A percentile compares a stretch with the other conserved stretches of the same genome.
Evolutionary conservation across 2,329 filamentous ascomycete species (phyloP).

Genomic region (Westerdykella sp.): DNA sequence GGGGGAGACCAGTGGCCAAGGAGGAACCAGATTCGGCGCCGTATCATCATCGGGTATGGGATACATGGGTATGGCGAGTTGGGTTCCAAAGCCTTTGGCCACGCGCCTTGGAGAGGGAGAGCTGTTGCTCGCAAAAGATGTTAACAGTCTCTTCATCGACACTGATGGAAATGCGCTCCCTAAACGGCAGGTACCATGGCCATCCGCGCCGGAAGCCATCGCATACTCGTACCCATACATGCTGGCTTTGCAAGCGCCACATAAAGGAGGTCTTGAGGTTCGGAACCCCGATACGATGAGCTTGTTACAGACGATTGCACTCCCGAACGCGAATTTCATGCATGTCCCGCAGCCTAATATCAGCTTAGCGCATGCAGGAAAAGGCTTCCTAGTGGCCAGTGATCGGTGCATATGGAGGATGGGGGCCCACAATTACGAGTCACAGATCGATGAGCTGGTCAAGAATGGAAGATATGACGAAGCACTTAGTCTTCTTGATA

Average conservation of each 20-base stretch:
- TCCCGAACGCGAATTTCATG: slow-evolving; percentile 75
- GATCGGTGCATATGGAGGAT: slow-evolving; percentile 94
- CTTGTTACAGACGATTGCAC: slow-evolving; percentile 75
- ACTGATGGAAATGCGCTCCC: slow-evolving; percentile 74
- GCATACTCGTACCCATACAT: slow-evolving; percentile 98
- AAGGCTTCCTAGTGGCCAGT: slow-evolving; percentile 89
- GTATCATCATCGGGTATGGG: slow-evolving; percentile 85
- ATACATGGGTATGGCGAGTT: slow-evolving; percentile 90
- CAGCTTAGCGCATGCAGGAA: slow-evolving; percentile 90
- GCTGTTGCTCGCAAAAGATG: slow-evolving; percentile 92
- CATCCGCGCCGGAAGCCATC: slow-evolving; percentile 76
- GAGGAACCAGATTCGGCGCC: slow-evolving; percentile 71
- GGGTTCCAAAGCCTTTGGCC: slow-evolving; percentile 84
- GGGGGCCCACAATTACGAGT: slow-evolving; percentile 85
- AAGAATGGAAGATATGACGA: slow-evolving; percentile 73
- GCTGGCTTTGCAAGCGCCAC: slow-evolving; percentile 72
- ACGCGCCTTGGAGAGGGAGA: slow-evolving; percentile 76
- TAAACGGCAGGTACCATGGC: slow-evolving; percentile 88
- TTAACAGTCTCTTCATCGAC: slow-evolving; percentile 89
- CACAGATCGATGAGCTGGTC: slow-evolving; percentile 77
- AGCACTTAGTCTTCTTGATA: slow-evolving; percentile 77
- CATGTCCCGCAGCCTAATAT: slow-evolving; percentile 90
- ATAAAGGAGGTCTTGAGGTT: slow-evolving; percentile 81
- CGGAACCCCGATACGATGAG: slow-evolving; percentile 87
- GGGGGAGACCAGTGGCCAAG: slow-evolving; percentile 57